phyloP scores from a whole-genome alignment of 2,329 filamentous ascomycete genomes.

The Didymella arachidicola region DNA sequence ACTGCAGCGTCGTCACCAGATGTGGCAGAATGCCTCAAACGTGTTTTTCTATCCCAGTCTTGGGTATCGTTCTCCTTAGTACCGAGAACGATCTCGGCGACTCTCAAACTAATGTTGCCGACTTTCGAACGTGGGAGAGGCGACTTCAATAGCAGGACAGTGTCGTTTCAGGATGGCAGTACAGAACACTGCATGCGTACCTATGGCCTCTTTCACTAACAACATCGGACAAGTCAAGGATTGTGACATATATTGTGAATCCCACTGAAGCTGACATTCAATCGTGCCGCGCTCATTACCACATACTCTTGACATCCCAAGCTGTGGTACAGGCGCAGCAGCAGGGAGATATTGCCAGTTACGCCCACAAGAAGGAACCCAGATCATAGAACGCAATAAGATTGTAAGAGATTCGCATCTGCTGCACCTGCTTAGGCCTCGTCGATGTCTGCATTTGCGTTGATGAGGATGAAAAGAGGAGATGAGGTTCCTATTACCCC shows the following conservation, averaged over 20 bases:
- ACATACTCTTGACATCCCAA: not conserved
- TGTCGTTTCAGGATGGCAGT: not conserved
- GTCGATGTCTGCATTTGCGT: conserved; percentile 2
- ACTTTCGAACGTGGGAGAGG: not conserved
- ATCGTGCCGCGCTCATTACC: no score
- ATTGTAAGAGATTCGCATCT: not conserved
- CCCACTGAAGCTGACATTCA: no score
- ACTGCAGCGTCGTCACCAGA: not conserved
- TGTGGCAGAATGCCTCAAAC: not conserved
- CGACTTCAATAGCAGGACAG: not conserved
- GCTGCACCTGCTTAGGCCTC: not conserved
- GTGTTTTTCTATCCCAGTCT: not conserved
- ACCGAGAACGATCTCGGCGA: not conserved
- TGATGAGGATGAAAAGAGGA: conserved; percentile 10
- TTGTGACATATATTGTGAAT: not conserved
- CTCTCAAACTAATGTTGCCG: not conserved
- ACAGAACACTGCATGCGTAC: not conserved
- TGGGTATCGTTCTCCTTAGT: not conserved
- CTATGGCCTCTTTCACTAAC: not conserved
- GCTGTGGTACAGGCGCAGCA: not conserved
- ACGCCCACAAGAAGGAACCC: no score
- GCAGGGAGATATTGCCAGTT: not conserved
- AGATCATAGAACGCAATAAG: no score
- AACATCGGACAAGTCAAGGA: not conserved
- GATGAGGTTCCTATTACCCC: conserved; percentile 21